Evolutionary conservation across 139 green algal species (phyloP), one percentile per base, ranked within the genome.

Genomic region (Spirogloea muscicola): DNA sequence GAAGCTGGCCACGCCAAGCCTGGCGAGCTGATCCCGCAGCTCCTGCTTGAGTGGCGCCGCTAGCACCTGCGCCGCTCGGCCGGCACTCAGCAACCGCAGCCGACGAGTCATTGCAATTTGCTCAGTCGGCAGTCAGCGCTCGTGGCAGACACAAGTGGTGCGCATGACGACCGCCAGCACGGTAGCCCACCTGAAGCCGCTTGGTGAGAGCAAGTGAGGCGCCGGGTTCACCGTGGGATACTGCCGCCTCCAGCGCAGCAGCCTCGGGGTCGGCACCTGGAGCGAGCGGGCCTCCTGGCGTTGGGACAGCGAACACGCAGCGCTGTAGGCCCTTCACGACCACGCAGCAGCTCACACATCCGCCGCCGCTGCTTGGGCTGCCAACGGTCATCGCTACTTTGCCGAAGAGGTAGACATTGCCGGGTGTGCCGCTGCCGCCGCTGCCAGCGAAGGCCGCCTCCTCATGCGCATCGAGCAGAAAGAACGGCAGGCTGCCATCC

Each of bases 321-420:
- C 87, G 82, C 64, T 86, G 72, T 49, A 90, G 66, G 76, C 78
- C 71, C 18, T 57, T 58, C 34, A 95, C 87, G 10, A 87, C 49
- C 6, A 86, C 82, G 81, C 88, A 92, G 73, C 81, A 88, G 34
- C 88, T 93, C 1, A 87, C 65, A 66, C 85, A 85, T 36, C 77
- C 21, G 18, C 1, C 34, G 13, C 51, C 51, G 13, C 6, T 46
- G 57, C 57, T 64, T 18, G 25, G 25, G 25, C n/a, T 64, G 57
- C 6, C 41, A 34, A 2, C 16, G 52, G 38, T 57, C 41, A 18
- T 34, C 3, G 43, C 43, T 31, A 94, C 88, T 88, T 97, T 98
- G 74, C 94, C 93, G 80, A 98, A 97, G 13, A 98, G 81, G 68
- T 89, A 93, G 1, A 97, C 86, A 0, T 71, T 84, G 25, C 89